phyloP scores from a whole-genome alignment of 2,329 filamentous ascomycete species.

The Tympanopsis confertula region DNA sequence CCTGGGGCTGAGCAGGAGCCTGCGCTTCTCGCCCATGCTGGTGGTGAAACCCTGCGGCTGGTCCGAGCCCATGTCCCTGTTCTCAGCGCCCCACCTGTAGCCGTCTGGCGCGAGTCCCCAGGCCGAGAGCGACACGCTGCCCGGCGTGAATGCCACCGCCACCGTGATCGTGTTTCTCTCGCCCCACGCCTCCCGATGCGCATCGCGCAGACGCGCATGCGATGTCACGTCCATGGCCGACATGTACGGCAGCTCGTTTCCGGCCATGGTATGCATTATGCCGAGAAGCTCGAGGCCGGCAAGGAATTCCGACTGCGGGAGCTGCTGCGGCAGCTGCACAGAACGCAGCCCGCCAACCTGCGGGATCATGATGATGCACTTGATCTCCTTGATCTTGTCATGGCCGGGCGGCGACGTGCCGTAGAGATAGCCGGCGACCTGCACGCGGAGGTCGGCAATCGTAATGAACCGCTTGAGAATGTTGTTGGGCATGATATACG shows the following conservation, averaged over 20 bases:
- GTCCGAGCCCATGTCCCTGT: conserved; percentile 84
- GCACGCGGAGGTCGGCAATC: conserved; percentile 88
- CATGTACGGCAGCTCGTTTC: conserved; percentile 95
- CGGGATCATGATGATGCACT: conserved; percentile 92
- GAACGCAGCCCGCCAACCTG: conserved; percentile 90
- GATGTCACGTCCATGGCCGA: conserved; percentile 87
- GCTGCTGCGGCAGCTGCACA: conserved; percentile 76
- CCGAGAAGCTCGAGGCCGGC: conserved; percentile 79
- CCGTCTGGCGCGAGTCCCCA: conserved; percentile 86
- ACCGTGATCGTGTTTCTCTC: conserved; percentile 84
- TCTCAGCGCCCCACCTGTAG: conserved; percentile 94
- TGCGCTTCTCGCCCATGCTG: conserved; percentile 86
- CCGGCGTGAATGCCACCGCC: conserved; percentile 90
- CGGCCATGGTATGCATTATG: conserved; percentile 88
- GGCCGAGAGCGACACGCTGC: conserved; percentile 85
- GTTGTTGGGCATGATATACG: conserved; percentile 98
- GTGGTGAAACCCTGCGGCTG: conserved; percentile 89
- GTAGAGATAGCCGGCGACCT: conserved; percentile 93
- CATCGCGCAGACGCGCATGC: conserved; percentile 79
- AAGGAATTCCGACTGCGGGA: conserved; percentile 87
- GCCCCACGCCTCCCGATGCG: conserved; percentile 65
- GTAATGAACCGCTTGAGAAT: conserved; percentile 96
- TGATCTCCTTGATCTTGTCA: conserved; percentile 91
- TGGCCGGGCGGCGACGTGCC: conserved; percentile 87
- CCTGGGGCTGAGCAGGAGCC: conserved; percentile 82